Percentiles rank a stretch among this genome's conserved stretches.
phyloP scores from a whole-genome alignment of 768 basidiomycete genomes.

The Auriscalpium orientale region DNA sequence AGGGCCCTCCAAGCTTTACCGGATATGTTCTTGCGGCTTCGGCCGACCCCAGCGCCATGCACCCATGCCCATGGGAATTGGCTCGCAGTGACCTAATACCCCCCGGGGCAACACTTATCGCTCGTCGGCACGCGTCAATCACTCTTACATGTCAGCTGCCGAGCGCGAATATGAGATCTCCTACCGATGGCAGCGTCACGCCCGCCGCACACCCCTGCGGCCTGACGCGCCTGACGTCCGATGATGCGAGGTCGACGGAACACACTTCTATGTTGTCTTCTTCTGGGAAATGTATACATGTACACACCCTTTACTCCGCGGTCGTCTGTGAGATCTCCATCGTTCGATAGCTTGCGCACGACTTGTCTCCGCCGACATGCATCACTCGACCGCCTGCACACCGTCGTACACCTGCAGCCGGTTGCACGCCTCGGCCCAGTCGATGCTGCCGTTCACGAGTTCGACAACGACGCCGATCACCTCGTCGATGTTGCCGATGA shows the following conservation, averaged over 20 bases:
- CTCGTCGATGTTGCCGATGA: constrained; percentile 85
- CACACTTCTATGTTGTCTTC: neutral
- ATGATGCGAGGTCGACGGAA: neutral
- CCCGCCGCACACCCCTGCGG: neutral
- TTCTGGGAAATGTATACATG: neutral
- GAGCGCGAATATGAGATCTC: neutral
- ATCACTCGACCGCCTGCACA: constrained; percentile 69
- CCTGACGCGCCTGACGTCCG: neutral
- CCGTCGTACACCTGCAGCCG: constrained; percentile 78
- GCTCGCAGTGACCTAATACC: neutral
- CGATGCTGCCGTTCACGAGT: constrained; percentile 65
- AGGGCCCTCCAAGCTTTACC: neutral
- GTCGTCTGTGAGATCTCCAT: neutral
- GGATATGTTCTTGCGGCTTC: neutral
- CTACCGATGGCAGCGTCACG: neutral
- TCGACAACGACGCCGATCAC: constrained; percentile 77
- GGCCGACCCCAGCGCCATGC: neutral
- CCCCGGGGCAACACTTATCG: neutral
- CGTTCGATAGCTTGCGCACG: neutral
- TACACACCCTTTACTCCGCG: neutral
- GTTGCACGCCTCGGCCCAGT: constrained; percentile 71
- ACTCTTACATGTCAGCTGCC: neutral
- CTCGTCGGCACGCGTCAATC: neutral
- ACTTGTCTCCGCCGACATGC: neutral
- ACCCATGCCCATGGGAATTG: neutral